A percentile compares a stretch with the other conserved stretches of the same genome.
Evolutionary conservation across 2,329 filamentous ascomycete species (phyloP).

Genomic region (Onygenales sp.): DNA sequence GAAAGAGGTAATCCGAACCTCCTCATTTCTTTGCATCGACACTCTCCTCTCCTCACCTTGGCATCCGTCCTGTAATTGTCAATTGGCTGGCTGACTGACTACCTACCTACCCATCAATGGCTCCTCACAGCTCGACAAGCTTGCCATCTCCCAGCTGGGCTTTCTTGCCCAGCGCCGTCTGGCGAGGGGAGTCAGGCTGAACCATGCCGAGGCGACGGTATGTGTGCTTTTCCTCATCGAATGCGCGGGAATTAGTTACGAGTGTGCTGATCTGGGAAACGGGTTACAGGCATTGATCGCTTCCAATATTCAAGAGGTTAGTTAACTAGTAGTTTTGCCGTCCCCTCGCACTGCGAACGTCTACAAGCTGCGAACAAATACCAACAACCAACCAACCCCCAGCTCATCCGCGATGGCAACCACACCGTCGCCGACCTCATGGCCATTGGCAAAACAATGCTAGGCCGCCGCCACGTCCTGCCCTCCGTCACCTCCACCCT

Average conservation of each 20-base stretch:
- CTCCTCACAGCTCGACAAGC: conserved; percentile 72
- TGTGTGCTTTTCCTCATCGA: not conserved
- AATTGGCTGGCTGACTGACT: not conserved
- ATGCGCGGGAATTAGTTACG: not conserved
- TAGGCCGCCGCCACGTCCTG: conserved; percentile 83
- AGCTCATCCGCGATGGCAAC: conserved; percentile 90
- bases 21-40: not conserved
- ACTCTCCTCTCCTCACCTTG: not conserved
- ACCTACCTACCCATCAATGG: not conserved
- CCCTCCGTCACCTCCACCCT: conserved; percentile 73
- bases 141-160: conserved; percentile 82
- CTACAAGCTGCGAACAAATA: not conserved
- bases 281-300: conserved; percentile 49
- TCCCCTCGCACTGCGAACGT: conserved; percentile 1
- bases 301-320: conserved; percentile 76
- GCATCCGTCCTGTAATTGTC: not conserved
- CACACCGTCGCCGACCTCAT: conserved; percentile 91
- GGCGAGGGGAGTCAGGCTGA: conserved; percentile 77
- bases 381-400: not conserved
- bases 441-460: conserved; percentile 81
- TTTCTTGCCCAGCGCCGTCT: conserved; percentile 78
- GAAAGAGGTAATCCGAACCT: not conserved
- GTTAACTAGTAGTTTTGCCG: conserved; percentile 2
- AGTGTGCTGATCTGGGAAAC: not conserved
- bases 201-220: conserved; percentile 81